A percentile compares a stretch with the other conserved stretches of the same genome.
phyloP scores from a whole-genome alignment of 768 basidiomycete species.

The Phaeolepiota aurea region DNA sequence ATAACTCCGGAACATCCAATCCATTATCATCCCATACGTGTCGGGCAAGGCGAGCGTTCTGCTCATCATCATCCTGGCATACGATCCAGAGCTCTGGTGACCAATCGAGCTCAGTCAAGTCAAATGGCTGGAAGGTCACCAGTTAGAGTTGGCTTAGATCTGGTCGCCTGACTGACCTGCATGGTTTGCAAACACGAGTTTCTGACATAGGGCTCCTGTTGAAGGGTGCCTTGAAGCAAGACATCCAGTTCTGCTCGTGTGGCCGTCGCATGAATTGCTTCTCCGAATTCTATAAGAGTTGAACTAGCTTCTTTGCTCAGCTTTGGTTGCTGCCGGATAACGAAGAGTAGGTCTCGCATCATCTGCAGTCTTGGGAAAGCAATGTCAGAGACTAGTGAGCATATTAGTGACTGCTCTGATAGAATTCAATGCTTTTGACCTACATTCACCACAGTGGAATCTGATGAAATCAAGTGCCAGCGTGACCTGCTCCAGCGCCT shows the following conservation, averaged over 20 bases:
- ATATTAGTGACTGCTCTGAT: not conserved
- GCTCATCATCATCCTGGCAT: slow-evolving; percentile 79
- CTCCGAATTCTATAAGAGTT: slow-evolving; percentile 71
- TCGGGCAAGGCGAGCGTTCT: slow-evolving; percentile 74
- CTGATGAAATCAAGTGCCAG: slow-evolving; percentile 63
- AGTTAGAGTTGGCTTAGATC: slow-evolving; percentile 3
- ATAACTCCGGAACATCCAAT: slow-evolving; percentile 69
- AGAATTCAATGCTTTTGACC: slow-evolving; percentile 15
- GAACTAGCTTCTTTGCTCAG: slow-evolving; percentile 80
- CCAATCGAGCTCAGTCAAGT: slow-evolving; percentile 93
- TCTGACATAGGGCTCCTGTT: slow-evolving; percentile 83
- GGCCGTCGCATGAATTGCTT: slow-evolving; percentile 64
- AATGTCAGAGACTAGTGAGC: slow-evolving; percentile 48
- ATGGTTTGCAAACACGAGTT: slow-evolving; percentile 87
- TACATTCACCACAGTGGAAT: slow-evolving; percentile 70
- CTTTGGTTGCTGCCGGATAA: slow-evolving; percentile 71
- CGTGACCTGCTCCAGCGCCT: slow-evolving; percentile 69
- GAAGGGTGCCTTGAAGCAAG: slow-evolving; percentile 65
- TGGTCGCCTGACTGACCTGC: slow-evolving; percentile 43
- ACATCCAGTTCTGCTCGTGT: slow-evolving; percentile 53
- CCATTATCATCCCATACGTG: slow-evolving; percentile 96
- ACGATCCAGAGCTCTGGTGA: slow-evolving; percentile 83
- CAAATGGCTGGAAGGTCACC: slow-evolving; percentile 85
- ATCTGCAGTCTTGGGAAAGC: slow-evolving; percentile 70
- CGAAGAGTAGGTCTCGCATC: slow-evolving; percentile 60